phyloP scores from a whole-genome alignment of 1,284 basidiomycete genomes.

The Austroboletus novae-zelandiae region DNA sequence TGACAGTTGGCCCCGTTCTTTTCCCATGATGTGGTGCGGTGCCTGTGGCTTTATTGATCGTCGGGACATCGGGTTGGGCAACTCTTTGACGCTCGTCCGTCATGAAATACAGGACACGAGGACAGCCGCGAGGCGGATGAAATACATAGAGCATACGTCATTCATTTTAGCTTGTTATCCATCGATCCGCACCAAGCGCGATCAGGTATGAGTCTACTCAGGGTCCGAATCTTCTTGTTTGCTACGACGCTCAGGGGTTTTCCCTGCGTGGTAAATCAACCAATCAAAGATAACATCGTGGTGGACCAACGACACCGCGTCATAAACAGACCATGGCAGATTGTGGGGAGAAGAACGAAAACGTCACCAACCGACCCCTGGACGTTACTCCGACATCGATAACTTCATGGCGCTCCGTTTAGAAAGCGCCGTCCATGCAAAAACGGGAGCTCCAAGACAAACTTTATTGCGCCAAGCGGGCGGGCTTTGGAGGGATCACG shows the following conservation, averaged over 20 bases:
- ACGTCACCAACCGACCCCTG: slow-evolving; percentile 4
- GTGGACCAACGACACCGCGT: slow-evolving; percentile 28
- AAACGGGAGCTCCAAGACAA: neutral
- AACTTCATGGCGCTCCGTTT: no score
- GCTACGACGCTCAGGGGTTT: neutral
- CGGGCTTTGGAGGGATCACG: slow-evolving; percentile 3
- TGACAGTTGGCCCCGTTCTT: neutral
- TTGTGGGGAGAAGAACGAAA: neutral
- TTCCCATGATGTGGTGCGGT: neutral
- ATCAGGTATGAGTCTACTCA: neutral
- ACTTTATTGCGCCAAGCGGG: neutral
- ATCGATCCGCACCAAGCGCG: slow-evolving; percentile 13
- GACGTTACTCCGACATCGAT: neutral
- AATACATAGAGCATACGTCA: neutral
- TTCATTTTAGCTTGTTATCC: slow-evolving; percentile 6
- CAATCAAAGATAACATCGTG: slow-evolving; percentile 2
- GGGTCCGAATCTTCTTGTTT: neutral
- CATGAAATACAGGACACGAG: slow-evolving; percentile 1
- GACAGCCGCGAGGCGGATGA: neutral
- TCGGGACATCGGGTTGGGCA: neutral
- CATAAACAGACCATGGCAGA: slow-evolving; percentile 4
- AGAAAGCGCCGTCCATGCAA: no score
- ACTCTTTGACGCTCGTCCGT: neutral
- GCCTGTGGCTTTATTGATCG: slow-evolving; percentile 4
- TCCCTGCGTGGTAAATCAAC: neutral